A percentile compares a stretch with the other conserved stretches of the same genome.
These are phyloP conservation scores for Trichoderma koningiopsis DNA, from an alignment of 2,329 filamentous ascomycete species.

Conservation along the genomic window DNA sequence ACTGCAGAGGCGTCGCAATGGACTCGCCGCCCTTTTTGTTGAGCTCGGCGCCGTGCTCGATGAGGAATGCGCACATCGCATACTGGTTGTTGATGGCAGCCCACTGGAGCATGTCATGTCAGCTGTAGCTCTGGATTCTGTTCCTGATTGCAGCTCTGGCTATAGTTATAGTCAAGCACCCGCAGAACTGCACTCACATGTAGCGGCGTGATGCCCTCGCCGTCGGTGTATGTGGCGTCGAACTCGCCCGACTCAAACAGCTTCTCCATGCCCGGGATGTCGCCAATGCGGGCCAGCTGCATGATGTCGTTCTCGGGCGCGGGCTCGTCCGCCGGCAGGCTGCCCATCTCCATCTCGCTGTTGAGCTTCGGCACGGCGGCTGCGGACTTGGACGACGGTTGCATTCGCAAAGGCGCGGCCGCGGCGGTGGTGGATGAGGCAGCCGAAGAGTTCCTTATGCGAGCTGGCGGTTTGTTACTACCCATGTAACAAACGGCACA, in stretches of 20 bases:
- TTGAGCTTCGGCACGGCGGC: conserved; percentile 59
- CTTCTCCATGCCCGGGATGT: conserved; percentile 83
- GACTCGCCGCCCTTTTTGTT: conserved; percentile 96
- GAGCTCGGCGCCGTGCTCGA: conserved; percentile 82
- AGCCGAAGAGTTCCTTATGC: conserved; percentile 40
- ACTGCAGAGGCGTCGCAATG: conserved; percentile 89
- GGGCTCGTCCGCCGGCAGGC: conserved; percentile 46
- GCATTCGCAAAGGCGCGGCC: conserved; percentile 43
- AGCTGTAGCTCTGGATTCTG: not conserved
- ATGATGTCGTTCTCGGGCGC: conserved; percentile 76
- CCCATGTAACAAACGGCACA: conserved; percentile 42
- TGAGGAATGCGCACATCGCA: conserved; percentile 92
- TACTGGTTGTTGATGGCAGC: conserved; percentile 99
- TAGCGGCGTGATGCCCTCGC: conserved; percentile 91
- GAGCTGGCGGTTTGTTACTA: conserved; percentile 42
- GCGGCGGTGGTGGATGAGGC: conserved; percentile 41
- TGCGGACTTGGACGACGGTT: conserved; percentile 57
- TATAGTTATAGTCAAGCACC: not conserved
- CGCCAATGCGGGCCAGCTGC: conserved; percentile 88
- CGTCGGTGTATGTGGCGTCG: conserved; percentile 81
- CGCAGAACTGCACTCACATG: conserved; percentile 64
- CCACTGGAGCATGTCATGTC: conserved; percentile 64
- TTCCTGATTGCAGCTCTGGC: not conserved
- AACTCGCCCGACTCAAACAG: conserved; percentile 82
- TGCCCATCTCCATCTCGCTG: conserved; percentile 59